Evolutionary conservation across 2,329 filamentous ascomycete genomes (phyloP).

Genomic region (Diplocarpon mali): DNA sequence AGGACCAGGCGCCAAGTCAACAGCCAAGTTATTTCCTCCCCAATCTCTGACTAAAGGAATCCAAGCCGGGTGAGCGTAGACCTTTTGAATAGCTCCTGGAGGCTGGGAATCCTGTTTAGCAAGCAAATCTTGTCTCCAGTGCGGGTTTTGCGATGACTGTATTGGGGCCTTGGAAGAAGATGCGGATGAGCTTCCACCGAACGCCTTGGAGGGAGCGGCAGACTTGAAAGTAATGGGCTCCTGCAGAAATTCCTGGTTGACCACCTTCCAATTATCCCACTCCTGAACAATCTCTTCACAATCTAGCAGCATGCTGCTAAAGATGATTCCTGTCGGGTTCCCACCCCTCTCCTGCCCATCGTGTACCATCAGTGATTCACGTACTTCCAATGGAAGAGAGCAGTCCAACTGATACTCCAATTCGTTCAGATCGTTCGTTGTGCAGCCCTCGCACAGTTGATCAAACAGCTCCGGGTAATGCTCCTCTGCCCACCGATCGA

Average conservation of each 20-base stretch:
- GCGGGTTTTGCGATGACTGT: constrained; percentile 40
- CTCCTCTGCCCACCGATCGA: constrained; percentile 87
- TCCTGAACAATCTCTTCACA: constrained; percentile 98
- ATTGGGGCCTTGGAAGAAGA: constrained; percentile 56
- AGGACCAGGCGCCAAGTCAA: constrained; percentile 85
- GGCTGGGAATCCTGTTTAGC: constrained; percentile 82
- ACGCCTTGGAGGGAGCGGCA: constrained; percentile 57
- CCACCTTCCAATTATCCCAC: constrained; percentile 91
- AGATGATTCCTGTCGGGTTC: constrained; percentile 81
- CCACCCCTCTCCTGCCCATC: constrained; percentile 97
- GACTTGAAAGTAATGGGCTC: constrained; percentile 44
- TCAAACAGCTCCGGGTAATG: constrained; percentile 93
- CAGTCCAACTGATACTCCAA: constrained; percentile 93
- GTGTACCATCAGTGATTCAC: constrained; percentile 81
- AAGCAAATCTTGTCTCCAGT: constrained; percentile 79
- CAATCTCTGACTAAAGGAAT: constrained; percentile 94
- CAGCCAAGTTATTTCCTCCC: constrained; percentile 95
- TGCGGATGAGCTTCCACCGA: constrained; percentile 54
- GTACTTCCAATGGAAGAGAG: constrained; percentile 83
- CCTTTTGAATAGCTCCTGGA: constrained; percentile 75
- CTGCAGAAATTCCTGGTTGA: constrained; percentile 76
- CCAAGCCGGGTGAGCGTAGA: constrained; percentile 89
- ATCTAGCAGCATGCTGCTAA: constrained; percentile 89
- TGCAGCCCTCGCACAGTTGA: constrained; percentile 85
- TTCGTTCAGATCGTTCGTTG: constrained; percentile 90